Conservation (phyloP, 306 rosid genomes). For the Glycine soja region DNA sequence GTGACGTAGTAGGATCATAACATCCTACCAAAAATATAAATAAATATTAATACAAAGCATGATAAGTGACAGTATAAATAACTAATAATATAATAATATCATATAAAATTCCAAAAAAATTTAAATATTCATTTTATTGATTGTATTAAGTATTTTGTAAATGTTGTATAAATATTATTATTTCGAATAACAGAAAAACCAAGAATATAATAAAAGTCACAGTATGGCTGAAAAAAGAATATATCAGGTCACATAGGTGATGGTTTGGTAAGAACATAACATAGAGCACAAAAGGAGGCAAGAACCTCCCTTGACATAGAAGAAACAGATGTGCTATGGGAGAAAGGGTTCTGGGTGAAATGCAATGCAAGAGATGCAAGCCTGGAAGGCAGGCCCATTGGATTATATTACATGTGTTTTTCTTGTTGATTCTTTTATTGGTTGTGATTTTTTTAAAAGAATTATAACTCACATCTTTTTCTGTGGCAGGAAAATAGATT, state of each 20-base stretch:
- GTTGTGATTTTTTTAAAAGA: neutral
- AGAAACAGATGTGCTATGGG: neutral
- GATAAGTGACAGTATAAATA: neutral
- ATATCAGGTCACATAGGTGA: neutral
- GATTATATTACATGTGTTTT: neutral
- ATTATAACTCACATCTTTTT: conserved; percentile 40
- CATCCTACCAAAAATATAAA: neutral
- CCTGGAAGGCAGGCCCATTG: neutral
- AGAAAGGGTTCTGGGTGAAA: neutral
- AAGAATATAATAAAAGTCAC: neutral
- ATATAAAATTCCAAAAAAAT: neutral
- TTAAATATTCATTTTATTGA: neutral
- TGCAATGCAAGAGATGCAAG: neutral
- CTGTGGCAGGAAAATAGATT: conserved; percentile 88
- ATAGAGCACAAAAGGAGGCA: neutral
- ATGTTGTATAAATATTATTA: neutral
- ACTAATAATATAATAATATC: neutral
- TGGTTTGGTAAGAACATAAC: neutral
- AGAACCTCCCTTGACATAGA: neutral
- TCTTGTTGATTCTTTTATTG: conserved; percentile 31
- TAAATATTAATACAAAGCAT: neutral
- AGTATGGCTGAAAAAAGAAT: neutral
- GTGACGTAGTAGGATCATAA: neutral
- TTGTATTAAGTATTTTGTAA: neutral
- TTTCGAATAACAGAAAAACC: neutral